Evolutionary conservation across 208 protist species (phyloP), one percentile per base, ranked within the genome.

Genomic region (Trypanosoma theileri): DNA sequence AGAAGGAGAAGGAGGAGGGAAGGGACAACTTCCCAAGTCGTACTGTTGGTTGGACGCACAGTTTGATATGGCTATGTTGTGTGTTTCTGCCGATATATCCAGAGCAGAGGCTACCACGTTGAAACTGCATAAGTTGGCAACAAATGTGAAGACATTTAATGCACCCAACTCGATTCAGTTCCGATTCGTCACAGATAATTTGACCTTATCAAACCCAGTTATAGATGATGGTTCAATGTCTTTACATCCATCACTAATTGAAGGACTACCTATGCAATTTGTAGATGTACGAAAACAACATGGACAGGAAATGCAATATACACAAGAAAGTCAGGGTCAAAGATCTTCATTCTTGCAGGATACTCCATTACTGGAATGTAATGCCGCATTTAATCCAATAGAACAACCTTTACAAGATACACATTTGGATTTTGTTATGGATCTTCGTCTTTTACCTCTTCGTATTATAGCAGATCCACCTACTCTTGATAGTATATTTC

Each of bases 381-480:
- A 63, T 16, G 85, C 72, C 6, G 76, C 81, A 28, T 56, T 92
- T 56, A 77, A 89, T 59, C 90, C 90, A 12, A 71, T 88, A 12
- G 80, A 87, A 75, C 81, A 91, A 71, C 82, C 75, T 44, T 66
- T 91, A 44, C 52, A 64, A 24, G 83, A 92, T 65, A 91, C 85
- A 21, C 60, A 77, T 24, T 55, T 93, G 28, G 87, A 95, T 60
- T 79, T 86, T 53, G 81, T 79, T 13, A 56, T 95, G 66, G 76
- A 84, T 21, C 80, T 92, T 41, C 71, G 76, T 59, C 71, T 95
- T 41, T 75, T 92, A 31, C 90, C 87, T 22, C 66, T 95, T 48
- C 85, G 87, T 58, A 77, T 95, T 54, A 79, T 92, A 9, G 77
- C 83, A 9, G 90, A 95, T 66, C 82, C 85, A 21, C 66, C 59